phyloP scores from a whole-genome alignment of 164 flowering plant genomes.

The Houttuynia cordata region DNA sequence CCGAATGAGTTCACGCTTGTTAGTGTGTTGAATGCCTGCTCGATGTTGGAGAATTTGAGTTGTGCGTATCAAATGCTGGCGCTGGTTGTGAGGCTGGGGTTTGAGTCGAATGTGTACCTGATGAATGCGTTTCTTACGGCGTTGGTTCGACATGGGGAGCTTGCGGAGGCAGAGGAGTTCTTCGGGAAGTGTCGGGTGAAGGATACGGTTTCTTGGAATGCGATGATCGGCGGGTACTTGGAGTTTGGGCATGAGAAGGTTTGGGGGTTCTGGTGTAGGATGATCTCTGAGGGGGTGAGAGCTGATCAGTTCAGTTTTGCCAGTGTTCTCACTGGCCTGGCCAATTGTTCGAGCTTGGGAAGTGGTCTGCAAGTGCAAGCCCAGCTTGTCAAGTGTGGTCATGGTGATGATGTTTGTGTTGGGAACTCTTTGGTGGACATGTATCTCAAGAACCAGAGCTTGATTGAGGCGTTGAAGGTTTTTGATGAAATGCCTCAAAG shows the following conservation, averaged over 20 bases:
- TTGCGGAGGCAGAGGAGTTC: constrained; percentile 35
- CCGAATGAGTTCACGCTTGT: constrained; percentile 61
- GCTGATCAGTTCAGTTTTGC: constrained; percentile 62
- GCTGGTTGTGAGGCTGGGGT: constrained; percentile 35
- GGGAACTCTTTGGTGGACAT: constrained; percentile 37
- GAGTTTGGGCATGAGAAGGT: no score
- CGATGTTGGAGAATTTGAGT: constrained; percentile 16
- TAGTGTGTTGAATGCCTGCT: constrained; percentile 48
- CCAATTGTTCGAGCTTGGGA: constrained; percentile 25
- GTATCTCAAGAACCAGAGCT: constrained; percentile 37
- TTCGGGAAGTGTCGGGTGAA: constrained; percentile 29
- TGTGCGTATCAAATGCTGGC: constrained; percentile 32
- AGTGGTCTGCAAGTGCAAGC: constrained; percentile 64
- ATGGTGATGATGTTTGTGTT: constrained; percentile 35
- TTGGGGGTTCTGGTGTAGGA: constrained; percentile 47
- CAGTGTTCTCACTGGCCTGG: constrained; percentile 48
- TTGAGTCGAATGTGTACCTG: constrained; percentile 40
- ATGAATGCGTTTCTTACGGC: constrained; percentile 49
- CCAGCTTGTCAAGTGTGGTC: constrained; percentile 50
- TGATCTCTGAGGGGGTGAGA: constrained; percentile 40
- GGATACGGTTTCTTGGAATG: constrained; percentile 73
- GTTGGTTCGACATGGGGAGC: constrained; percentile 31
- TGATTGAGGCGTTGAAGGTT: constrained; percentile 48
- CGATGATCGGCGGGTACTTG: constrained; percentile 57
- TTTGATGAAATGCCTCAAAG: constrained; percentile 43